A percentile compares a stretch with the other conserved stretches of the same genome.
Evolutionary conservation across 75 land plant genomes (phyloP).

Genomic region (Ceratopteris richardii): DNA sequence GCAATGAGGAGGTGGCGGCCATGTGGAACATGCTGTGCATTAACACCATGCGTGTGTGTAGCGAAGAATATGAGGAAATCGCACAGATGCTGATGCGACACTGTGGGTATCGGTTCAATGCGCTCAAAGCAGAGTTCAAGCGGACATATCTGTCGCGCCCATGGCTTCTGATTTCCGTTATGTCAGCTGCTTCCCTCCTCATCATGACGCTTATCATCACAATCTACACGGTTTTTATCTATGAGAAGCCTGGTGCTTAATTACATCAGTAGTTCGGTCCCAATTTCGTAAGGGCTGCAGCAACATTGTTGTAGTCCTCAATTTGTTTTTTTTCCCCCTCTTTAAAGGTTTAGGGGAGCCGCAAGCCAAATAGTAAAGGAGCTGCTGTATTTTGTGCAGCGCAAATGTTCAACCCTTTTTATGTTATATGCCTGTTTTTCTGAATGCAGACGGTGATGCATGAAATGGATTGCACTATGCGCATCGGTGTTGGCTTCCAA

Average conservation of each 20-base stretch:
- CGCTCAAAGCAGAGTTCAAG: slow-evolving; percentile 37
- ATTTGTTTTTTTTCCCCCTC: too few relatives aligned
- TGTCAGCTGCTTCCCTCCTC: slow-evolving; percentile 36
- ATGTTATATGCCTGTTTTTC: too few relatives aligned
- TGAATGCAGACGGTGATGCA: too few relatives aligned
- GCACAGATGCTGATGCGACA: slow-evolving; percentile 31
- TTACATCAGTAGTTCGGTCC: too few relatives aligned
- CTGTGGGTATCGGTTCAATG: slow-evolving; percentile 30
- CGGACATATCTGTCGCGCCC: slow-evolving; percentile 42
- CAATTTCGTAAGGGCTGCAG: too few relatives aligned
- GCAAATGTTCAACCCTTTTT: too few relatives aligned
- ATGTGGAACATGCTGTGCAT: slow-evolving; percentile 42
- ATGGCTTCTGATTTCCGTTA: slow-evolving; percentile 42
- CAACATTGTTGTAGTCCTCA: too few relatives aligned
- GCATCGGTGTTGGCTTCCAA: too few relatives aligned
- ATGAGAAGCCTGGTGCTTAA: background rate
- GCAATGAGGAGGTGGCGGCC: slow-evolving; percentile 40
- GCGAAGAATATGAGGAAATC: slow-evolving; percentile 16
- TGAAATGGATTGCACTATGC: too few relatives aligned
- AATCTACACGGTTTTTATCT: slow-evolving; percentile 12
- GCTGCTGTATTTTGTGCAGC: too few relatives aligned
- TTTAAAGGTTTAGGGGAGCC: too few relatives aligned
- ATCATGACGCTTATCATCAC: slow-evolving; percentile 39
- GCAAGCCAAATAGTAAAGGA: too few relatives aligned
- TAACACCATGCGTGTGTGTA: slow-evolving; percentile 31